Evolutionary conservation across 106 monocot genomes (phyloP).

Genomic region (Dendrobium nobile): DNA sequence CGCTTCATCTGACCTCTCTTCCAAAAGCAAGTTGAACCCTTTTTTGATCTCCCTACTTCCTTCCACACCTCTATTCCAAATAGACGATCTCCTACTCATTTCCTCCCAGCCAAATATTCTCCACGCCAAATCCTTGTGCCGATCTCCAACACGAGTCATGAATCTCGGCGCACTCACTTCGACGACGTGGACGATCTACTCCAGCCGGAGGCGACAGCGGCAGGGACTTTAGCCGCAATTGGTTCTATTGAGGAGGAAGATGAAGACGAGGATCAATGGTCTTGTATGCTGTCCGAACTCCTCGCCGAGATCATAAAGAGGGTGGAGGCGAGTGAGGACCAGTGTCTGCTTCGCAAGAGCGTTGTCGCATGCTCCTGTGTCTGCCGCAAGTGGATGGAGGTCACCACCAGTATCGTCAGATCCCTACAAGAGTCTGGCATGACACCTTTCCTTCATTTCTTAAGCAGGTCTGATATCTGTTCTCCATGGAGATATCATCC

Average conservation of each 20-base stretch:
- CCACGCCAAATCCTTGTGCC: too few relatives aligned
- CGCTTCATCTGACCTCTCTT: too few relatives aligned
- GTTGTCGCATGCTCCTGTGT: slow-evolving; percentile 77
- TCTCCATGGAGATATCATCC: neutral
- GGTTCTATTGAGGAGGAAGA: slow-evolving; percentile 3
- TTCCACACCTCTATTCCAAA: too few relatives aligned
- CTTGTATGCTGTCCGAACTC: slow-evolving; percentile 68
- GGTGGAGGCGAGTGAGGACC: slow-evolving; percentile 37
- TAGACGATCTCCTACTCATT: too few relatives aligned
- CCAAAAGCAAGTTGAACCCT: too few relatives aligned
- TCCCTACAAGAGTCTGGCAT: slow-evolving; percentile 40
- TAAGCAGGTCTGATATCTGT: slow-evolving; percentile 41
- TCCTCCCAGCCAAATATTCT: too few relatives aligned
- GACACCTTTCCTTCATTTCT: slow-evolving; percentile 89
- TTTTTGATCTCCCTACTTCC: too few relatives aligned
- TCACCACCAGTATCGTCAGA: slow-evolving; percentile 49
- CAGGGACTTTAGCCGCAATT: too few relatives aligned
- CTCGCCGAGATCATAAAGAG: slow-evolving; percentile 64
- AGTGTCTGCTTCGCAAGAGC: slow-evolving; percentile 64
- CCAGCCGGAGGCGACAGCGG: neutral
- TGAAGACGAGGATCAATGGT: slow-evolving; percentile 57
- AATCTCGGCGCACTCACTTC: neutral
- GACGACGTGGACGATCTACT: neutral
- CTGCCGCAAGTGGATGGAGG: slow-evolving; percentile 65
- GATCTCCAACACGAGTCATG: neutral